Percentiles rank a stretch among this genome's conserved stretches.
phyloP scores from a whole-genome alignment of 257 asterid species.

The Cordia subcordata region DNA sequence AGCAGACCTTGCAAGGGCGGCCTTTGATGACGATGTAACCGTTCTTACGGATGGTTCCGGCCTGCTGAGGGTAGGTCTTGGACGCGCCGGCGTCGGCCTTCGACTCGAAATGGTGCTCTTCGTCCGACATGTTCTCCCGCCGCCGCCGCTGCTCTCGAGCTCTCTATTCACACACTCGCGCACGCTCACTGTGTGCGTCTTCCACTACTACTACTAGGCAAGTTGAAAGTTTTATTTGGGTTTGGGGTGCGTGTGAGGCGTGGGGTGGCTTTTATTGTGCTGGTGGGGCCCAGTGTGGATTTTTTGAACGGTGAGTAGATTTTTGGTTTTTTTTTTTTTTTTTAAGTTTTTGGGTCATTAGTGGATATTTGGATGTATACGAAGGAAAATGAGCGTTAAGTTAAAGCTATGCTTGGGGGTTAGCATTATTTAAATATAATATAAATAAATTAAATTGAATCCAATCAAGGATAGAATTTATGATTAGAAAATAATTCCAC shows the following conservation, averaged over 20 bases:
- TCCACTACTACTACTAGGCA: neutral
- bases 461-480: no score
- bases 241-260: neutral
- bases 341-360: no score
- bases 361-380: no score
- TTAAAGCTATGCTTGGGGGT: no score
- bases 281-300: neutral
- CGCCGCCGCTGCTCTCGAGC: conserved; percentile 10
- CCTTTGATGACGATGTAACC: conserved; percentile 72
- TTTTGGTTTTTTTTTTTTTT: no score
- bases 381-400: no score
- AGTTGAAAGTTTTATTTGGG: neutral
- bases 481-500: no score
- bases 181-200: neutral
- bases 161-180: conserved; percentile 14
- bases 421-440: no score
- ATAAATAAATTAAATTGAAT: no score
- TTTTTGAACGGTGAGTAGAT: no score
- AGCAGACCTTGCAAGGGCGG: conserved; percentile 72
- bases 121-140: conserved; percentile 64
- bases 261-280: neutral
- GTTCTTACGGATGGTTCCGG: conserved; percentile 76
- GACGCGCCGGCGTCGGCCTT: conserved; percentile 83
- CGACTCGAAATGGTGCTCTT: conserved; percentile 75
- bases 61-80: conserved; percentile 78